Percentiles rank a stretch among this genome's conserved stretches.
phyloP scores from a whole-genome alignment of 768 basidiomycete species.

The Lactifluus piperatus region DNA sequence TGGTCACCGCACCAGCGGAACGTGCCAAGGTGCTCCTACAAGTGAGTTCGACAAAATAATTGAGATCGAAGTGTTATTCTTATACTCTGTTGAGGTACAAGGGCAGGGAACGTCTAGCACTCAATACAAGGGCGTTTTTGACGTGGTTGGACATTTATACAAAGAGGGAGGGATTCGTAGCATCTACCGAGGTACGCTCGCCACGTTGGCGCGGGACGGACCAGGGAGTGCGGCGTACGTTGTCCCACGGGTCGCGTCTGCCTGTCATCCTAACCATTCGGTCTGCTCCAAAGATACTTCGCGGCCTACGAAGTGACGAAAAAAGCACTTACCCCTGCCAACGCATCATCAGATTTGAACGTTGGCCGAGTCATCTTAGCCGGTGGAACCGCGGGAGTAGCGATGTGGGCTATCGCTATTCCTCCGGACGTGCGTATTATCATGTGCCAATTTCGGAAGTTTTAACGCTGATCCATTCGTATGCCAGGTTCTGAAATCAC shows the following conservation, averaged over 20 bases:
- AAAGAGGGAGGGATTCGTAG: constrained; percentile 86
- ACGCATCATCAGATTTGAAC: constrained; percentile 74
- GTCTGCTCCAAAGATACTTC: constrained; percentile 63
- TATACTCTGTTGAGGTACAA: constrained; percentile 80
- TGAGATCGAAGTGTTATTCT: neutral
- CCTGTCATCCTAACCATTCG: constrained; percentile 9
- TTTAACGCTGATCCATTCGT: neutral
- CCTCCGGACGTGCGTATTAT: constrained; percentile 77
- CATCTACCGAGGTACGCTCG: constrained; percentile 86
- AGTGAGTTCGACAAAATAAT: constrained; percentile 34
- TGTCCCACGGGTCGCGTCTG: neutral
- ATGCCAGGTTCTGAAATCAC: constrained; percentile 86
- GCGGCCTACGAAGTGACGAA: constrained; percentile 95
- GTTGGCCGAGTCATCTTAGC: constrained; percentile 82
- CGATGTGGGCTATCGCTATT: constrained; percentile 97
- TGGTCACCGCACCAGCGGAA: constrained; percentile 93
- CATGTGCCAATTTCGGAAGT: neutral
- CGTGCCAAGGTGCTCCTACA: constrained; percentile 94
- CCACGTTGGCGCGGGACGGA: constrained; percentile 92
- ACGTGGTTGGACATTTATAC: constrained; percentile 87
- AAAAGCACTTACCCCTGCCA: constrained; percentile 71
- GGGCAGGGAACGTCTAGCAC: constrained; percentile 68
- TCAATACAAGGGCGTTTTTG: constrained; percentile 84
- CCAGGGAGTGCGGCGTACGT: constrained; percentile 94
- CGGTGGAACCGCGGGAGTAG: constrained; percentile 90